Conservation (phyloP, 2,329 filamentous ascomycete genomes). For the Colletotrichum cereale region DNA sequence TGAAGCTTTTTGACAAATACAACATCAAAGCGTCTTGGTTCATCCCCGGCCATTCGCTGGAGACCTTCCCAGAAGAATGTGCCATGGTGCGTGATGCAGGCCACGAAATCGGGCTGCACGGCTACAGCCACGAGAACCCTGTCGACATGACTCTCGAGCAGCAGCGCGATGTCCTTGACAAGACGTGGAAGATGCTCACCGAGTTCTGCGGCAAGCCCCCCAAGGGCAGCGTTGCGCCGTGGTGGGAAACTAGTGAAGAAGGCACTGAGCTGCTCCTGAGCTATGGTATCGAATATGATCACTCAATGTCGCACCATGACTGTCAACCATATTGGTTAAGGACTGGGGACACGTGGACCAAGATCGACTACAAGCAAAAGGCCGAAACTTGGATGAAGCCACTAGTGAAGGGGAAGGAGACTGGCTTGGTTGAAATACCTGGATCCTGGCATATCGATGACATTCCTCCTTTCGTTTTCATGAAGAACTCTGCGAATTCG, state of each 20-base stretch:
- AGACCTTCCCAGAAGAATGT: conserved; percentile 61
- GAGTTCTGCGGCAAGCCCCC: conserved; percentile 78
- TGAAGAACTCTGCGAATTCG: conserved; percentile 73
- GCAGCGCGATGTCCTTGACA: conserved; percentile 81
- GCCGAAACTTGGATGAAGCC: conserved; percentile 77
- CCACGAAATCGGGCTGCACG: conserved; percentile 69
- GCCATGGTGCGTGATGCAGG: conserved; percentile 59
- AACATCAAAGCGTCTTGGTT: conserved; percentile 74
- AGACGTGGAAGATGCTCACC: conserved; percentile 78
- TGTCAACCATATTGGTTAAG: conserved; percentile 73
- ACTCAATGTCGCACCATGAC: conserved; percentile 75
- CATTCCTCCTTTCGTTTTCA: conserved; percentile 78
- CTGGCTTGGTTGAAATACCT: conserved; percentile 75
- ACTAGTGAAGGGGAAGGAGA: conserved; percentile 68
- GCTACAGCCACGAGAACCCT: conserved; percentile 81
- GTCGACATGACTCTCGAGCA: conserved; percentile 79
- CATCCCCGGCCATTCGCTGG: conserved; percentile 61
- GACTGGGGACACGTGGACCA: conserved; percentile 74
- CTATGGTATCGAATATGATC: conserved; percentile 79
- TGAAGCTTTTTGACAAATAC: conserved; percentile 81
- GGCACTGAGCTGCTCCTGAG: conserved; percentile 74
- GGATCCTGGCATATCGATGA: conserved; percentile 75
- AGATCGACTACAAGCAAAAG: conserved; percentile 74
- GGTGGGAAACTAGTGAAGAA: conserved; percentile 79
- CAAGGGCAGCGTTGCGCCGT: conserved; percentile 78